Evolutionary conservation across 306 rosid genomes (phyloP), one percentile per base, ranked within the genome.

Genomic region (Psophocarpus tetragonolobus): DNA sequence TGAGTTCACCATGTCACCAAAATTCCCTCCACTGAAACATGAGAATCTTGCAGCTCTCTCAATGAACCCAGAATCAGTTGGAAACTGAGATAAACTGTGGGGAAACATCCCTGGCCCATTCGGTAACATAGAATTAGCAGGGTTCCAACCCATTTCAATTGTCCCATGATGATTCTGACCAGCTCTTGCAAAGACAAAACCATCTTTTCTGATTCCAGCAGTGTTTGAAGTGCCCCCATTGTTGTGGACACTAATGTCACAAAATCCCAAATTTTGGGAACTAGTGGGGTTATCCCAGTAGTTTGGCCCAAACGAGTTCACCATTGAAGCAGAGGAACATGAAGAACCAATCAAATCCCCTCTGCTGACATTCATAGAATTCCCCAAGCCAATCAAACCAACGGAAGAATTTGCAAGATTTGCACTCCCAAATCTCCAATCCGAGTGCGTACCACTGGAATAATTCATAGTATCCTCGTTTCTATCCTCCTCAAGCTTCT

Each of bases 31-130:
- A 76, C 56, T 72, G 65, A 96, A 96, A 87, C 97, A 92, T 3
- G 98, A 91, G 50, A 92, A 88, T 74, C 96, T 83, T 3, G 94
- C 97, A 15, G 99, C 99, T 23, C 97, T 87, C 85, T 96, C 99
- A 7, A 96, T 90, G 81, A 92, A 92, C 6, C 86, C 97, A 23
- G 98, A 90, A 80, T 96, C 98, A 38, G 93, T 74, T 30, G 98
- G 99, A 75, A 92, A 83, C 84, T 95, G 97, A 79, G 97, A 89
- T 44, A 92, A 84, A 88, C 83, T 85, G 81, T 86, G 89, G 0
- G 92, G 87, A 64, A 84, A 76, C 38, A 86, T 74, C 70, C 84
- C 91, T 44, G 84, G 91, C 70, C 85, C 87, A 79, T 84, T 88
- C 7, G 87, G 89, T 73, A 87, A 71, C 89, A 86, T 38, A 41